Conservation (phyloP, 192 early-diverging fungal species). For the Kickxella alabastrina region DNA sequence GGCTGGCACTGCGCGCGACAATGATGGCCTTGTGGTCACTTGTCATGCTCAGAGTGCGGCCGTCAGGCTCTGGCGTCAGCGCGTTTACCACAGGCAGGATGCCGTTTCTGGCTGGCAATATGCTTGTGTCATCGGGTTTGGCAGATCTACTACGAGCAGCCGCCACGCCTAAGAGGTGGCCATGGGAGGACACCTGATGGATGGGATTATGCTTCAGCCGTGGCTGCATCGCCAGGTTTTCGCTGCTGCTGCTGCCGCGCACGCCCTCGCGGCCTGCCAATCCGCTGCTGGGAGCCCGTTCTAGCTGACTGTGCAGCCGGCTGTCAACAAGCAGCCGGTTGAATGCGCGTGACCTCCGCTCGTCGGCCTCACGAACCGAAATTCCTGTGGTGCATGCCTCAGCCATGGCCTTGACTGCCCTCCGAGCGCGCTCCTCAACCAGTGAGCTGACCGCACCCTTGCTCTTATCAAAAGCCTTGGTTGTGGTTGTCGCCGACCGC, state of each 20-base stretch:
- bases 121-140: background rate
- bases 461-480: background rate
- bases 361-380: conserved; percentile 31
- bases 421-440: conserved; percentile 43
- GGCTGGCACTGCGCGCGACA: conserved; percentile 42
- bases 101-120: too few relatives aligned
- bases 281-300: background rate
- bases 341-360: conserved; percentile 22
- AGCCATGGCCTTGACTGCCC: conserved; percentile 44
- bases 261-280: conserved; percentile 4
- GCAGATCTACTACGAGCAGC: background rate
- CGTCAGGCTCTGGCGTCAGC: conserved; percentile 22
- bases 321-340: conserved; percentile 23
- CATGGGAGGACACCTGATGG: conserved; percentile 25
- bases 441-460: conserved; percentile 4
- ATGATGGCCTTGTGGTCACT: conserved; percentile 19
- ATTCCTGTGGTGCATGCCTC: conserved; percentile 44
- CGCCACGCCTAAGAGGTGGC: conserved; percentile 3
- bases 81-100: too few relatives aligned
- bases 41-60: conserved; percentile 43
- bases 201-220: conserved; percentile 8
- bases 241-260: conserved; percentile 7
- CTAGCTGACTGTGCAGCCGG: background rate
- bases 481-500: conserved; percentile 30
- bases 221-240: conserved; percentile 1